Evolutionary conservation across 2,329 filamentous ascomycete genomes (phyloP).

Genomic region (Leptographium procerum): DNA sequence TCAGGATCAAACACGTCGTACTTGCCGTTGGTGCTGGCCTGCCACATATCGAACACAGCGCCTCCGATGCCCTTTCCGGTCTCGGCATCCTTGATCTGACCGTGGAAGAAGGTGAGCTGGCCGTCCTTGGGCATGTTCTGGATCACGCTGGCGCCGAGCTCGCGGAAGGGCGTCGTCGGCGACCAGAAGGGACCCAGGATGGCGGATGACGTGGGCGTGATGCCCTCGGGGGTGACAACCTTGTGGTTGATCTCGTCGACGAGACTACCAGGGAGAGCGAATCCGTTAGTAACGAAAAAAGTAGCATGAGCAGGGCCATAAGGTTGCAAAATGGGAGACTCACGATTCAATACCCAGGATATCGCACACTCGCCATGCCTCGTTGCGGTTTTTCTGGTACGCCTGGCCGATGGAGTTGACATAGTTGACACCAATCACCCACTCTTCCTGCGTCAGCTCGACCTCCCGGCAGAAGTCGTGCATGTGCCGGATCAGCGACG

Average conservation of each 20-base stretch:
- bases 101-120: constrained; percentile 53
- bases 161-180: constrained; percentile 54
- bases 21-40: constrained; percentile 60
- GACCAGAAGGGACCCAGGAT: constrained; percentile 83
- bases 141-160: constrained; percentile 60
- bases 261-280: constrained; percentile 27
- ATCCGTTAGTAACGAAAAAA: background rate
- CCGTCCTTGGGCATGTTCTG: constrained; percentile 33
- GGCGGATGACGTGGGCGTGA: constrained; percentile 55
- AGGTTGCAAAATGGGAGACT: no score
- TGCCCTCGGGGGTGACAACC: constrained; percentile 35
- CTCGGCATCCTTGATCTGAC: constrained; percentile 39
- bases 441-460: constrained; percentile 69
- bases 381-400: constrained; percentile 57
- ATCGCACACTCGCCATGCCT: constrained; percentile 62
- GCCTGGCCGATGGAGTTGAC: constrained; percentile 62
- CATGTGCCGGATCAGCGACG: constrained; percentile 58
- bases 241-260: constrained; percentile 75
- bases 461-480: constrained; percentile 76
- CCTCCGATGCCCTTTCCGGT: constrained; percentile 54
- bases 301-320: background rate
- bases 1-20: constrained; percentile 58
- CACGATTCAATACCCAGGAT: constrained; percentile 62
- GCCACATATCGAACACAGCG: constrained; percentile 64
- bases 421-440: constrained; percentile 49